phyloP scores from a whole-genome alignment of 345 rosid genomes.

The Eucalyptus regnans region DNA sequence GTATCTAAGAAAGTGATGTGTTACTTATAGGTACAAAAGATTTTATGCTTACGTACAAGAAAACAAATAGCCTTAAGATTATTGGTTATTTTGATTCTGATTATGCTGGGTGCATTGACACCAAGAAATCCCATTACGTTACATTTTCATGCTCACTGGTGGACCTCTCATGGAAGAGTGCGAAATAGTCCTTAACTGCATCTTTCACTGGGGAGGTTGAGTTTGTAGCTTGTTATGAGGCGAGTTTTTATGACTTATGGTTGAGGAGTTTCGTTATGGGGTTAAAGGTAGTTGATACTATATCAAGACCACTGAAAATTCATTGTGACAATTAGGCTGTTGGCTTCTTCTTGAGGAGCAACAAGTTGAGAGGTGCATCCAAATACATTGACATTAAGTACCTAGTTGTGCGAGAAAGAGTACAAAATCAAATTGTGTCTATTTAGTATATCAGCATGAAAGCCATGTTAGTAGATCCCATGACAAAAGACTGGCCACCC shows the following conservation, averaged over 20 bases:
- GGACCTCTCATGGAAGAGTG: not conserved
- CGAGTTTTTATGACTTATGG: not conserved
- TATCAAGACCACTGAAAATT: not conserved
- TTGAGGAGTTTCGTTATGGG: not conserved
- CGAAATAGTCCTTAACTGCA: not conserved
- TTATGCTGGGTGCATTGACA: not conserved
- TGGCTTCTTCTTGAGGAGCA: not conserved
- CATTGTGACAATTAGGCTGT: not conserved
- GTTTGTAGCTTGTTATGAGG: not conserved
- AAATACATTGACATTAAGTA: not conserved
- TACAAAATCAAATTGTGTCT: not conserved
- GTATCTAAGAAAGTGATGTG: not conserved
- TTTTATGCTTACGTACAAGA: not conserved
- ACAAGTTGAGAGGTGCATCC: not conserved
- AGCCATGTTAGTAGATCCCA: not conserved
- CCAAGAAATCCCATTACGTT: not conserved
- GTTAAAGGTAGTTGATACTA: not conserved
- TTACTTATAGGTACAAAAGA: not conserved
- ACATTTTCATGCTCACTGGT: not conserved
- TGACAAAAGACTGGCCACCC: not conserved
- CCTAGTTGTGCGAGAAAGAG: not conserved
- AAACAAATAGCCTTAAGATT: not conserved
- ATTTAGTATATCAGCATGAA: not conserved
- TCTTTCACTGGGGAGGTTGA: not conserved
- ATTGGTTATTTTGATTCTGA: not conserved